Evolutionary conservation across 2,329 filamentous ascomycete genomes (phyloP).

Genomic region (Alternaria hordeiaustralica): DNA sequence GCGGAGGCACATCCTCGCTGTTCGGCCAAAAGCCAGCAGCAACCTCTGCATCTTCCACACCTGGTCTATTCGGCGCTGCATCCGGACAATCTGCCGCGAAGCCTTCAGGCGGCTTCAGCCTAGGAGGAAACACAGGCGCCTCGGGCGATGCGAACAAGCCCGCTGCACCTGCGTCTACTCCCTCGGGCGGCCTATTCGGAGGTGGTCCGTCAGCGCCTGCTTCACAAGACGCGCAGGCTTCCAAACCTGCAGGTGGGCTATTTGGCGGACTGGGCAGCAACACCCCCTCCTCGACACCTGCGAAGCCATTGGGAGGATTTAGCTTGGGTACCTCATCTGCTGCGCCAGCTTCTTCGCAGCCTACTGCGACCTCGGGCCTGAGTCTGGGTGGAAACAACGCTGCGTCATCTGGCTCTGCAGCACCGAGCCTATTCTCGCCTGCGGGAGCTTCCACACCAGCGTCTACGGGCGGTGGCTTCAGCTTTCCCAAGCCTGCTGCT

Average conservation of each 20-base stretch:
- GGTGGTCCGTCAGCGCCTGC: conserved; percentile 34
- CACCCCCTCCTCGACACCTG: conserved; percentile 38
- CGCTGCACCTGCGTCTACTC: conserved; percentile 32
- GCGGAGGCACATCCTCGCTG: conserved; percentile 14
- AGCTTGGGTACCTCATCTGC: conserved; percentile 36
- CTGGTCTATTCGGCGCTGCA: conserved; percentile 37
- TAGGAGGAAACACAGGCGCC: conserved; percentile 31
- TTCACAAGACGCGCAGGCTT: conserved; percentile 42
- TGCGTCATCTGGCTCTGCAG: conserved; percentile 29
- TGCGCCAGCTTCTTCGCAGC: conserved; percentile 30
- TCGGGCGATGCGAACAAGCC: conserved; percentile 43
- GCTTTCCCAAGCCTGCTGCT: conserved; percentile 21
- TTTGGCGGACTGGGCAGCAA: conserved; percentile 37
- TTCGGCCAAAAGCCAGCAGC: conserved; percentile 36
- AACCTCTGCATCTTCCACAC: conserved; percentile 34
- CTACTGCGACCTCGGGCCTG: conserved; percentile 21
- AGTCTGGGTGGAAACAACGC: conserved; percentile 32
- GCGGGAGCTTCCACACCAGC: conserved; percentile 18
- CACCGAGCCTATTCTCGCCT: conserved; percentile 29
- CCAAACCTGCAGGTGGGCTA: conserved; percentile 35
- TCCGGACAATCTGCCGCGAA: conserved; percentile 28
- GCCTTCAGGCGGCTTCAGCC: conserved; percentile 26
- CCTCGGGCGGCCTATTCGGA: conserved; percentile 29
- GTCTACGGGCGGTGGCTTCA: conserved; percentile 23
- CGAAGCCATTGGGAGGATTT: conserved; percentile 35